Percentiles rank a stretch among this genome's conserved stretches.
These are phyloP conservation scores for Candida sakaeoensis DNA, from an alignment of 805 yeast genomes.

Conservation along the genomic window DNA sequence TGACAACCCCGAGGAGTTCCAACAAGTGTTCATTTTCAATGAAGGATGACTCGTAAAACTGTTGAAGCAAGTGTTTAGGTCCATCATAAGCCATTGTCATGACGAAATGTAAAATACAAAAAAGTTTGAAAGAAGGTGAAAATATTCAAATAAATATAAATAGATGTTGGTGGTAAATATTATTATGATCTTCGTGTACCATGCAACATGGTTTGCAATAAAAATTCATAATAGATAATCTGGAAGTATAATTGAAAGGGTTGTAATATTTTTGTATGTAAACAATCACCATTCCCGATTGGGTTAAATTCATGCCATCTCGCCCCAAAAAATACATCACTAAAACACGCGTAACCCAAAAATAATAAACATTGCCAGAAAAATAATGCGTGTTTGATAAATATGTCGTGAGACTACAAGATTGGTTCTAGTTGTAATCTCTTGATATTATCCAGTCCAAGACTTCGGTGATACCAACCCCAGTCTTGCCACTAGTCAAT, in stretches of 20 bases:
- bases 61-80: constrained; percentile 4
- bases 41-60: constrained; percentile 7
- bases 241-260: background rate
- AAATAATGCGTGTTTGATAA: no score
- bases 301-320: background rate
- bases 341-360: background rate
- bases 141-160: background rate
- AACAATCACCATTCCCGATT: background rate
- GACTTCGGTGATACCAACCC: constrained; percentile 23
- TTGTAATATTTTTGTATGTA: background rate
- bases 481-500: constrained; percentile 34
- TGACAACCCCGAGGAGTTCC: constrained; percentile 30
- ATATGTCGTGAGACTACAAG: background rate
- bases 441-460: constrained; percentile 25
- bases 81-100: background rate
- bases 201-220: no score
- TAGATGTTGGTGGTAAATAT: no score
- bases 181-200: background rate
- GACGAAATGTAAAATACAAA: background rate
- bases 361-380: no score
- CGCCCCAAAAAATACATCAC: no score
- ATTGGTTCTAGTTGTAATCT: constrained; percentile 9
- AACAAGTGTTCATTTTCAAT: constrained; percentile 28
- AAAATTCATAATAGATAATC: background rate
- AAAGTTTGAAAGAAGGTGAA: background rate